Base-by-base conservation (phyloP, 148 eudicot genomes). In the Arctostaphylos glauca region DNA sequence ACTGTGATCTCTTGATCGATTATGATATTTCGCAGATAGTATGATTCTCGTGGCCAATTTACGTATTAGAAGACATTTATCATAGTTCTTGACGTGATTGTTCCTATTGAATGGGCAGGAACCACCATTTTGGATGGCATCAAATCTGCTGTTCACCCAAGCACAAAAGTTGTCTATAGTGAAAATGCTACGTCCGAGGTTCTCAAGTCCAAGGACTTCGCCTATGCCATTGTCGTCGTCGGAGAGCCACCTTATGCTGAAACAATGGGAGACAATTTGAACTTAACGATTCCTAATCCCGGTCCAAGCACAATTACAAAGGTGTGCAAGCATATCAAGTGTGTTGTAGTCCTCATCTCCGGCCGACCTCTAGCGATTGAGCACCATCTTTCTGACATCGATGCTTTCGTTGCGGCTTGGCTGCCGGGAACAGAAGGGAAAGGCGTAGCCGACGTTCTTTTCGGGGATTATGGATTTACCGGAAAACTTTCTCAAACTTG, bases 191-290 rank as follows among this genome's bases (percentile, higher is more conserved):
- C 85, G 48, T 46, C 58, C 0, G 58, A 84, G 4, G 88, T 81
- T n/a, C 72, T 90, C 66, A 84, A 87, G 60, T 71, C 87, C 44
- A 83, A 58, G 56, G 76, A 81, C 64, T 88, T 90, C 77, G 77
- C 88, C 23, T 91, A 91, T 18, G 93, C 93, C 18, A 91, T 91
- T n/a, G 90, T 91, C 21, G 91, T 88, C 0, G 92, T 91, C 81
- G 93, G 93, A 9, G 93, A 91, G 82, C 68, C 83, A 12, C 93
- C 93, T 6, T 91, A 87, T 41, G 91, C 88, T 0, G 93, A 91
- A 73, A 82, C 80, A 31, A 19, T 5, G 0, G 92, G 92, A 3
- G 92, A 89, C 54, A 89, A 77, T 59, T 13, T 71, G 76, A 91
- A 91, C 72, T 56, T 91, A 44, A 89, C 91, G 5, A 85, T 91